Base-by-base conservation (phyloP, 768 basidiomycete species). In the Boletus reticulatus region DNA sequence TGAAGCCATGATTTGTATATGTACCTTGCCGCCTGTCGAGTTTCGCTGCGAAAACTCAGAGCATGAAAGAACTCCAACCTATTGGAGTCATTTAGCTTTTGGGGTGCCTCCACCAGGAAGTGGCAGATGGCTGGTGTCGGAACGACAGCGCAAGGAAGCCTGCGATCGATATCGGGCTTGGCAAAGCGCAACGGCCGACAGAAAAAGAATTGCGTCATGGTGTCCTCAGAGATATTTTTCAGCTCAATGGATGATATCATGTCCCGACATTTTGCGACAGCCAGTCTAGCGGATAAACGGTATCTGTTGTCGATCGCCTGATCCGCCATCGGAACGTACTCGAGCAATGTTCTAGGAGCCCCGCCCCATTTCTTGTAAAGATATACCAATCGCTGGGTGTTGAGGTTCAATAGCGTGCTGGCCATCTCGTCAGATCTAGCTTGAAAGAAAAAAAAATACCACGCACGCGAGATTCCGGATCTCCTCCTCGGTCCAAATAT, bases 401-500 rank as follows among this genome's bases (percentile, higher is more conserved):
- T 1, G 4, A 10, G n/a, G 5, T 11, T 14, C 22, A 45, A 50
- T n/a, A n/a, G n/a, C n/a, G n/a, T n/a, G n/a, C n/a, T n/a, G n/a
- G n/a, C n/a, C n/a, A n/a, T n/a, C n/a, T n/a, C n/a, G n/a, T n/a
- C n/a, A n/a, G n/a, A 39, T 39, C 13, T 1, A 8, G 6, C 16
- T 13, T 27, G 7, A 20, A 31, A 14, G 24, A 44, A 2, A 19
- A n/a, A n/a, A n/a, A 19, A 4, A 11, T 16, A 41, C 12, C 27
- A 50, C 51, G 38, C 13, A 57, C 55, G 39, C 44, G 3, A 53
- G 55, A 2, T 36, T 8, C 8, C 1, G 4, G 7, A 56, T 31
- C 22, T 57, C 55, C 7, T 50, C 4, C 11, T 34, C 24, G 5
- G 50, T 29, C 54, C 54, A 59, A 9, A 58, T 20, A 13, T 55